Conservation (phyloP, 2,329 filamentous ascomycete genomes). For the Raffaelea arxii region DNA sequence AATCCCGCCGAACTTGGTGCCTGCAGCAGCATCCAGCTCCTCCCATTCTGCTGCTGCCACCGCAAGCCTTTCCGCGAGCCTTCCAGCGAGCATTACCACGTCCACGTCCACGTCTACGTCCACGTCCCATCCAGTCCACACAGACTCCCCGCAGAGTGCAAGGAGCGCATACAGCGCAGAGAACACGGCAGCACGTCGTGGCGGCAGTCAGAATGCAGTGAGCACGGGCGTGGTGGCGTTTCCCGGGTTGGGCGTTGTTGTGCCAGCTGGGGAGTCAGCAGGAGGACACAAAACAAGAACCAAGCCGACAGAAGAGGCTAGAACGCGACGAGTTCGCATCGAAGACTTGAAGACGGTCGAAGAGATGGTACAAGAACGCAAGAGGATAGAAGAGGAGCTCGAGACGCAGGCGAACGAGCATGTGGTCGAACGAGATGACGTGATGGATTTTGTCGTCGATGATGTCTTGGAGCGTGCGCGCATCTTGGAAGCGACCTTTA, state of each 20-base stretch:
- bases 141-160: too few relatives aligned
- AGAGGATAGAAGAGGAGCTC: slow-evolving; percentile 68
- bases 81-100: not conserved
- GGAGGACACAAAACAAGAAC: too few relatives aligned
- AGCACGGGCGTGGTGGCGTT: slow-evolving; percentile 15
- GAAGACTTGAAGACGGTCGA: too few relatives aligned
- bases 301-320: too few relatives aligned
- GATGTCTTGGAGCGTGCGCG: slow-evolving; percentile 64
- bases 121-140: too few relatives aligned
- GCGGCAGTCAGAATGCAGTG: too few relatives aligned
- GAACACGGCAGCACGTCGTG: too few relatives aligned
- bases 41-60: slow-evolving; percentile 13
- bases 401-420: slow-evolving; percentile 54
- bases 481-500: slow-evolving; percentile 59
- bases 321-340: too few relatives aligned
- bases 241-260: slow-evolving; percentile 5
- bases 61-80: slow-evolving; percentile 4
- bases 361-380: slow-evolving; percentile 69
- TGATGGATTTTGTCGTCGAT: slow-evolving; percentile 58
- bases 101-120: too few relatives aligned
- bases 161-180: too few relatives aligned
- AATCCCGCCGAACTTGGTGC: slow-evolving; percentile 31
- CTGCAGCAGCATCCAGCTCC: not conserved
- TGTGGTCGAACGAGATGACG: slow-evolving; percentile 36
- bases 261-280: too few relatives aligned